Percentiles rank a stretch among this genome's conserved stretches.
Evolutionary conservation across 805 yeast genomes (phyloP).

Genomic region (Soucietia sequanensis): DNA sequence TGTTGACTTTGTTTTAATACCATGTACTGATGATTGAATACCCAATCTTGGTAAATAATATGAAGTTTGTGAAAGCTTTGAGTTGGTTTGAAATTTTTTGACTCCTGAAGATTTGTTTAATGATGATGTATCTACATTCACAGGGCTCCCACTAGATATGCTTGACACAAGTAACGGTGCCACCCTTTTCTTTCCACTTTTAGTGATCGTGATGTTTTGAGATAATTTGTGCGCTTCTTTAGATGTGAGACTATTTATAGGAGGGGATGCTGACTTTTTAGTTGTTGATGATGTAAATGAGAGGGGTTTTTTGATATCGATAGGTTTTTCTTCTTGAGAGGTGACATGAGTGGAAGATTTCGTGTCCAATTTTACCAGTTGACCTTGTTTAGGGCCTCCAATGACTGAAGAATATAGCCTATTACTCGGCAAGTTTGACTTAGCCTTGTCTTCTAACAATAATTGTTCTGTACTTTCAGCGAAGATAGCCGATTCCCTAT

Average conservation of each 20-base stretch:
- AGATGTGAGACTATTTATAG: conserved; percentile 5
- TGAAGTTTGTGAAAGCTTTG: conserved; percentile 44
- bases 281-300: neutral
- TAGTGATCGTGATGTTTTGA: conserved; percentile 60
- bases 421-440: conserved; percentile 17
- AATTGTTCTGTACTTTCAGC: conserved; percentile 87
- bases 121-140: conserved; percentile 10
- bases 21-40: conserved; percentile 61
- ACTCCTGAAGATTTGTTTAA: conserved; percentile 4
- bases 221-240: conserved; percentile 12
- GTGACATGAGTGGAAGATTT: too few species aligned
- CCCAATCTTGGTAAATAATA: conserved; percentile 62
- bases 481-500: conserved; percentile 75
- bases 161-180: conserved; percentile 65
- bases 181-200: conserved; percentile 75
- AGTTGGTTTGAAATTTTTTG: conserved; percentile 19
- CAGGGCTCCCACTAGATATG: conserved; percentile 24
- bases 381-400: conserved; percentile 4
- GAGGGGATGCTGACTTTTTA: neutral
- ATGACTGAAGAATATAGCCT: too few species aligned
- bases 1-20: conserved; percentile 34
- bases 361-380: conserved; percentile 7
- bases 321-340: neutral
- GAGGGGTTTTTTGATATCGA: neutral
- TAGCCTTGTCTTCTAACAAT: conserved; percentile 63